Conservation (phyloP, 2,329 filamentous ascomycete genomes). For the Aspergillus fumigatiaffinis region DNA sequence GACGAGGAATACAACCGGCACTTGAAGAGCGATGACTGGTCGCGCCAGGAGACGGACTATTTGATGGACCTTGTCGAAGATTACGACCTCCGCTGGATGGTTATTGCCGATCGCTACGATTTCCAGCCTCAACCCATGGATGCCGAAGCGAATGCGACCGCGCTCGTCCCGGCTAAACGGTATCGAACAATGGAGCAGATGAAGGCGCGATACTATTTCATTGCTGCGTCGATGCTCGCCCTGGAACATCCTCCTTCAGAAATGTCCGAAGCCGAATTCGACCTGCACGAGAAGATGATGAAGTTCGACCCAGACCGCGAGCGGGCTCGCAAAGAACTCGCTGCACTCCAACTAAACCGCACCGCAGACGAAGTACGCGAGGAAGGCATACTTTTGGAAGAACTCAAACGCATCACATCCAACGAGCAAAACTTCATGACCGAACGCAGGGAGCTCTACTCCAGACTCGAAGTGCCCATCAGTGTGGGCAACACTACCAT, state of each 20-base stretch:
- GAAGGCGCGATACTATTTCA: conserved; percentile 84
- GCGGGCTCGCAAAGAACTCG: conserved; percentile 76
- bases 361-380: conserved; percentile 86
- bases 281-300: conserved; percentile 75
- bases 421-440: conserved; percentile 82
- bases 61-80: conserved; percentile 70
- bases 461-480: conserved; percentile 77
- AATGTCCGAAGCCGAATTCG: conserved; percentile 84
- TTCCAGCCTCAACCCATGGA: conserved; percentile 41
- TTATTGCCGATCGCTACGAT: conserved; percentile 92
- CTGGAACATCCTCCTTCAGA: conserved; percentile 73
- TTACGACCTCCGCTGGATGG: conserved; percentile 83
- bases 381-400: conserved; percentile 82
- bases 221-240: conserved; percentile 78
- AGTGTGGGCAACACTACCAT: conserved; percentile 65
- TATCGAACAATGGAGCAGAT: conserved; percentile 79
- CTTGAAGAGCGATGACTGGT: conserved; percentile 74
- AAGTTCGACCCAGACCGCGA: conserved; percentile 83
- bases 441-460: conserved; percentile 82
- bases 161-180: conserved; percentile 39
- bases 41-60: conserved; percentile 90
- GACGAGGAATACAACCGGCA: conserved; percentile 80
- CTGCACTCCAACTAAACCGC: conserved; percentile 71
- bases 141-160: conserved; percentile 26
- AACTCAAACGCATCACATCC: conserved; percentile 86